phyloP scores from a whole-genome alignment of 2,329 filamentous ascomycete genomes.

The Colletotrichum costaricense region DNA sequence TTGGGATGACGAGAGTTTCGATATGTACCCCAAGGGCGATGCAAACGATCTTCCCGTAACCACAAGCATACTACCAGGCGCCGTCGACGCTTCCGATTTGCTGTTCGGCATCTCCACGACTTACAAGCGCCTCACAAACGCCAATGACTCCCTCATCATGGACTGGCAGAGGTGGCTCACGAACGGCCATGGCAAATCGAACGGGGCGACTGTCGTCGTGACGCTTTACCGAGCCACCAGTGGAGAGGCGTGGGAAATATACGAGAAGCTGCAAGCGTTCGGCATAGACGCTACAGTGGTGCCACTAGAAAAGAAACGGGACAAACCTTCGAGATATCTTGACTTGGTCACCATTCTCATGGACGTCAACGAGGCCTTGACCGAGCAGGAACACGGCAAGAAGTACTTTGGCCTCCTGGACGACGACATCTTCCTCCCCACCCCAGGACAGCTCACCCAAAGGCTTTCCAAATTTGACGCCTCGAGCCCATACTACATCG shows the following conservation, averaged over 20 bases:
- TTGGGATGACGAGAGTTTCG: conserved; percentile 12
- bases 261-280: conserved; percentile 22
- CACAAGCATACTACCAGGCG: conserved; percentile 43
- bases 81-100: conserved; percentile 51
- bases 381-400: conserved; percentile 50
- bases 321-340: conserved; percentile 49
- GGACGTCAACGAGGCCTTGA: conserved; percentile 46
- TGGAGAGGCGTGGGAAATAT: conserved; percentile 46
- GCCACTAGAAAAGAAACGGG: conserved; percentile 44
- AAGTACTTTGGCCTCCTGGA: conserved; percentile 57
- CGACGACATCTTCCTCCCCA: conserved; percentile 59
- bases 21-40: background rate
- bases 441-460: conserved; percentile 50
- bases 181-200: conserved; percentile 50
- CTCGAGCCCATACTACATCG: conserved; percentile 53
- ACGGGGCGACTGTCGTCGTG: conserved; percentile 56
- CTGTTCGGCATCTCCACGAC: conserved; percentile 51
- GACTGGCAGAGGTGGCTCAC: conserved; percentile 61
- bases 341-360: conserved; percentile 50
- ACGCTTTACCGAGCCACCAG: conserved; percentile 51
- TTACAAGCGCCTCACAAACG: conserved; percentile 51
- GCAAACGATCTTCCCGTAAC: conserved; percentile 48
- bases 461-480: conserved; percentile 44
- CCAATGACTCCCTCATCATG: conserved; percentile 51
- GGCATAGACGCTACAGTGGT: conserved; percentile 42